These are phyloP conservation scores for Phytophthora hibernalis DNA, from an alignment of 352 stramenopile species.

Conservation along the genomic window DNA sequence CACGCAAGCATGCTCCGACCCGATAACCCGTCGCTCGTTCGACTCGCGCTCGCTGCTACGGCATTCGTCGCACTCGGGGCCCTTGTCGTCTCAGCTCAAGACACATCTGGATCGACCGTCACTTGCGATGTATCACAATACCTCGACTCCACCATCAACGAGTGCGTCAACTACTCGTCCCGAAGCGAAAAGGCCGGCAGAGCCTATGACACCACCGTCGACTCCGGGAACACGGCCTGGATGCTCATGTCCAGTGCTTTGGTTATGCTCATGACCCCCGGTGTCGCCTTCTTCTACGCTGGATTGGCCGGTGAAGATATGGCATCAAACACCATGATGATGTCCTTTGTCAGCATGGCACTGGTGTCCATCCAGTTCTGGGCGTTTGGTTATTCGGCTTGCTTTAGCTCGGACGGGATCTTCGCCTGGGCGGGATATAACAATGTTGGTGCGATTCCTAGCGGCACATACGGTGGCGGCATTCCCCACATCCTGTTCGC, in stretches of 20 bases:
- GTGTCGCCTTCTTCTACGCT: conserved; percentile 84
- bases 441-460: conserved; percentile 49
- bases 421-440: conserved; percentile 73
- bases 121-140: conserved; percentile 48
- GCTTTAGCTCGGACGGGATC: conserved; percentile 68
- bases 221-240: conserved; percentile 75
- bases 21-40: conserved; percentile 4
- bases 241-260: conserved; percentile 64
- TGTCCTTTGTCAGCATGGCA: conserved; percentile 81
- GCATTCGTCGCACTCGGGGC: conserved; percentile 22
- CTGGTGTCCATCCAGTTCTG: conserved; percentile 88
- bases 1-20: conserved; percentile 2
- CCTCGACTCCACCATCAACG: conserved; percentile 41
- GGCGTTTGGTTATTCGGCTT: conserved; percentile 77
- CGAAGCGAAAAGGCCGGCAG: conserved; percentile 41
- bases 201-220: conserved; percentile 41
- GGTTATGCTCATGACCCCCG: conserved; percentile 81
- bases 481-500: conserved; percentile 82
- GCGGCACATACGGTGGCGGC: conserved; percentile 58
- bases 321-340: conserved; percentile 86
- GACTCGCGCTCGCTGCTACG: not conserved
- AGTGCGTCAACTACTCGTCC: conserved; percentile 47
- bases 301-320: conserved; percentile 78
- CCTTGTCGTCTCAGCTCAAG: conserved; percentile 38
- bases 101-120: conserved; percentile 31